Base-by-base conservation (phyloP, 257 asterid species). In the Euphrasia confusa region DNA sequence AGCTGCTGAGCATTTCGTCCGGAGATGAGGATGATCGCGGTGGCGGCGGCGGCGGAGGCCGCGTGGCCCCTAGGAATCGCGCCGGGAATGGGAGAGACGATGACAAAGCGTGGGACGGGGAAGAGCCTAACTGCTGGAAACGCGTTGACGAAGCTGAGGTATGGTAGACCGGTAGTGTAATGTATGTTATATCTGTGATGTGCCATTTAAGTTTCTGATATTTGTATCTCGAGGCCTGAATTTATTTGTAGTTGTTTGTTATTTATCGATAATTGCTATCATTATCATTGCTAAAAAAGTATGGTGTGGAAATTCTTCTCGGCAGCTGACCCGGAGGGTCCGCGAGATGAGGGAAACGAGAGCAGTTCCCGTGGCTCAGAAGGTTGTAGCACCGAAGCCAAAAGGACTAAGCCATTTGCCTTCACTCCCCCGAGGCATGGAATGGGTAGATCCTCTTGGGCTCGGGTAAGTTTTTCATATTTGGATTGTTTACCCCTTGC, bases 341-440 rank as follows among this genome's bases (percentile, higher is more conserved):
- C 94, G 98, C 58, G 95, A 86, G 71, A 88, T 92, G 98, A 87
- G 98, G 84, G 98, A 92, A 66, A 63, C 92, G 50, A 81, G 82
- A 81, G 90, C 84, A 64, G 82, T 72, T 73, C 87, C 90, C 1
- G 74, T 73, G 37, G 62, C 74, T 72, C 86, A 66, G 69, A 84
- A 86, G 83, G 48, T 70, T 71, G 92, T 78, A 21, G 24, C 24
- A 64, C 77, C 54, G 71, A 85, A 80, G 77, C 78, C 89, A 68
- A 92, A 86, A 75, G 90, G 83, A 70, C 88, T 91, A 67, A 84
- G 55, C 74, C 71, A 65, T 71, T 32, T 84, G 59, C 95, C 81
- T 59, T 92, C 98, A 10, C 95, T 92, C 70, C 97, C 97, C 39
- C 93, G 98, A 53, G 98, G 97, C 80, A 86, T 92, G 93, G 98